Evolutionary conservation across 2,329 filamentous ascomycete species (phyloP), one percentile per base, ranked within the genome.

Genomic region (Orbilia javanica): DNA sequence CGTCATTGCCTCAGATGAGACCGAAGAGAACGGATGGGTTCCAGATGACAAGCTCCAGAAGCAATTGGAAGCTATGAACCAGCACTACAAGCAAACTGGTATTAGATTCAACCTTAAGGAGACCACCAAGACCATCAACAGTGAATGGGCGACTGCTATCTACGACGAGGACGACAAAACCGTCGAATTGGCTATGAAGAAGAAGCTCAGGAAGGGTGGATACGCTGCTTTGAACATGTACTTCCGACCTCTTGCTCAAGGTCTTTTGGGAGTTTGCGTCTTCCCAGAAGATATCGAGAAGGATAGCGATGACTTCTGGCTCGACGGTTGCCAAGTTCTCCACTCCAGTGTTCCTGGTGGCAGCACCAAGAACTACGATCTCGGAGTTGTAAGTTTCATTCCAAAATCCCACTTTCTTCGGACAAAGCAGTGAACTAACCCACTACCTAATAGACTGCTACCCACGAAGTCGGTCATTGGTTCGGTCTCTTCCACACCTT

Each of bases 401-500:
- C 29, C 46, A 57, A 22, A 57, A 3, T 11, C n/a, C 15, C 27
- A 11, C 3, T 20, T 27, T 11, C 1, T 60, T 42, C 8, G 31
- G 11, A 44, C 39, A 31, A 15, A 15, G n/a, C 15, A 34, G 4
- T 25, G 31, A 27, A 44, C 73, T 77, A 77, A 77, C 18, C 29
- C 22, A 22, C 13, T 27, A 13, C 7, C 11, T 8, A 36, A 29
- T 80, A 83, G 74, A 85, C 84, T 48, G 82, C 81, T 15, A 83
- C 83, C 39, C 86, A 87, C 82, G 86, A 87, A 82, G 82, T 85
- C 50, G 86, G 86, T 15, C 86, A 87, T 83, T 87, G 86, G 86
- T 82, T 87, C 65, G 86, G 86, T 63, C 84, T 87, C 25, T 84
- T 83, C 80, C 86, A 87, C 82, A 86, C 86, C 53, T 87, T 87